These are phyloP conservation scores for Claviceps digitariae DNA, from an alignment of 2,329 filamentous ascomycete species.

Conservation along the genomic window DNA sequence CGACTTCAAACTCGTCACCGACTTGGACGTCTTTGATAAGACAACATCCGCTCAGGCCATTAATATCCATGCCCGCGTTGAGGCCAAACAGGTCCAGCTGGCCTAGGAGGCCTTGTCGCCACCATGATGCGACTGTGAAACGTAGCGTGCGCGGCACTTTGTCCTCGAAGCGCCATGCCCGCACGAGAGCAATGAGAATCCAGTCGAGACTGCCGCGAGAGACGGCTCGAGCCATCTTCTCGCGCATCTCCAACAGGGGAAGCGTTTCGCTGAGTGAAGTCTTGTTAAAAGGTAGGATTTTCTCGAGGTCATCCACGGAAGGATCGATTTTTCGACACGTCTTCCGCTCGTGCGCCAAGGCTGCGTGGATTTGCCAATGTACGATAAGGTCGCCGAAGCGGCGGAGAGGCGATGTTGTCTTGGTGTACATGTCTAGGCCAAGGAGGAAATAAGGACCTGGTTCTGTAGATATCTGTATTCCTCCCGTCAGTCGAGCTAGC, in stretches of 20 bases:
- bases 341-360: slow-evolving; percentile 33
- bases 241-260: slow-evolving; percentile 36
- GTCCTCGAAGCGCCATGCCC: slow-evolving; percentile 44
- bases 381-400: slow-evolving; percentile 48
- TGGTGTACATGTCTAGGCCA: slow-evolving; percentile 47
- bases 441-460: slow-evolving; percentile 43
- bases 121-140: slow-evolving; percentile 31
- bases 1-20: slow-evolving; percentile 43
- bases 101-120: slow-evolving; percentile 23
- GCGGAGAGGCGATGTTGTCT: slow-evolving; percentile 52
- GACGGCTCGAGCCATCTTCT: slow-evolving; percentile 34
- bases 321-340: slow-evolving; percentile 13
- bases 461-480: slow-evolving; percentile 35
- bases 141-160: slow-evolving; percentile 32
- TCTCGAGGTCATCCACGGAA: slow-evolving; percentile 15
- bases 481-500: slow-evolving; percentile 26
- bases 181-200: slow-evolving; percentile 45
- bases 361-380: slow-evolving; percentile 54
- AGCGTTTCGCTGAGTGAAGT: slow-evolving; percentile 30
- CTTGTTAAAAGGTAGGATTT: slow-evolving; percentile 33
- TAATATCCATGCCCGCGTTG: slow-evolving; percentile 25
- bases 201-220: slow-evolving; percentile 34
- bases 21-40: slow-evolving; percentile 29
- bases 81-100: slow-evolving; percentile 38
- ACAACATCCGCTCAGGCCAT: slow-evolving; percentile 23